Percentiles rank a stretch among this genome's conserved stretches.
These are phyloP conservation scores for Neofusicoccum cordaticola DNA, from an alignment of 2,329 filamentous ascomycete genomes.

Conservation along the genomic window DNA sequence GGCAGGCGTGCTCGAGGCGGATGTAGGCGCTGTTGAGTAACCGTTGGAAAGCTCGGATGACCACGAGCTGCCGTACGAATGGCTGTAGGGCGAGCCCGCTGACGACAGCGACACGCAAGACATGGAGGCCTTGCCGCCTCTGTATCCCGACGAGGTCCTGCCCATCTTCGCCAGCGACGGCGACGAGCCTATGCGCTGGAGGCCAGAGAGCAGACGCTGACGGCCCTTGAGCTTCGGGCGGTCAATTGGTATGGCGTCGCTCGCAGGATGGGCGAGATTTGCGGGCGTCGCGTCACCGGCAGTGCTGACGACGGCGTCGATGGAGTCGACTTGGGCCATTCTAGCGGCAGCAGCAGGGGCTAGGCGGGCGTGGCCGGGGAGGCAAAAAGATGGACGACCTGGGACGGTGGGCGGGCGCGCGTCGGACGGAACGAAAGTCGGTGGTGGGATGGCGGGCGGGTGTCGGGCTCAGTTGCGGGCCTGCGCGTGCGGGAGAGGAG, in stretches of 20 bases:
- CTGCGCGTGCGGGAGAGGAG: not conserved
- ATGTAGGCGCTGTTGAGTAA: slow-evolving; percentile 56
- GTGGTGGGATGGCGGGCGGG: not conserved
- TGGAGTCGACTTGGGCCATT: slow-evolving; percentile 15
- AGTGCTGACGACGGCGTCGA: slow-evolving; percentile 11
- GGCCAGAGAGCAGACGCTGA: slow-evolving; percentile 66
- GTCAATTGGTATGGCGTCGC: slow-evolving; percentile 14
- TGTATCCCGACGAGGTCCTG: slow-evolving; percentile 65
- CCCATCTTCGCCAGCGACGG: slow-evolving; percentile 66
- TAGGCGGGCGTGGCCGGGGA: not conserved
- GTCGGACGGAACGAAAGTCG: not conserved
- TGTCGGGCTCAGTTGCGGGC: not conserved
- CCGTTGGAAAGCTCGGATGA: slow-evolving; percentile 57
- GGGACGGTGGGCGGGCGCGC: not conserved
- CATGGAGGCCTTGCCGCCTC: slow-evolving; percentile 60
- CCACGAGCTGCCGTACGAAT: slow-evolving; percentile 55
- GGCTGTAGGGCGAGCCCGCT: slow-evolving; percentile 48
- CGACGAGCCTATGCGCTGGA: slow-evolving; percentile 80
- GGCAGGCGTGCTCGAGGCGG: slow-evolving; percentile 46
- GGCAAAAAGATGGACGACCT: not conserved
- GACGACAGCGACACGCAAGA: slow-evolving; percentile 63
- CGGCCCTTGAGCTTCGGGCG: slow-evolving; percentile 62
- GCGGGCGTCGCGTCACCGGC: not conserved
- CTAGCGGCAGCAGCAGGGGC: not conserved
- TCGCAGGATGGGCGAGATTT: not conserved